Conservation (phyloP, 208 protist species). For the Trypanosoma grayi region DNA sequence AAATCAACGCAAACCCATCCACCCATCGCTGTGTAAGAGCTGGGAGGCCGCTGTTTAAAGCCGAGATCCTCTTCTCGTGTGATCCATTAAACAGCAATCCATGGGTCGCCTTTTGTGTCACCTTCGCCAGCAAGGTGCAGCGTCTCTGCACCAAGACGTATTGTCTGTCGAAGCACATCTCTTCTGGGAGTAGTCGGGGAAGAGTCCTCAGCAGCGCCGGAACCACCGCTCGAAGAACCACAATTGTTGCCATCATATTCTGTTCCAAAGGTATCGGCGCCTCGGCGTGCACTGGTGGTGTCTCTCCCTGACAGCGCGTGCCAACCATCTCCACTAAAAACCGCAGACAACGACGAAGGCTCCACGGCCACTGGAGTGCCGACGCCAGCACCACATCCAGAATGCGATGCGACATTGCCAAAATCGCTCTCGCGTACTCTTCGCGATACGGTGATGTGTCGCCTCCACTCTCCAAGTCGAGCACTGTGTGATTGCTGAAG, state of each 20-base stretch:
- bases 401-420: conserved; percentile 7
- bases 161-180: conserved; percentile 23
- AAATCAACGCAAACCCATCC: conserved; percentile 26
- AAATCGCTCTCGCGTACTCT: neutral
- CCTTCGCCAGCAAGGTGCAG: conserved; percentile 25
- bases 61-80: conserved; percentile 16
- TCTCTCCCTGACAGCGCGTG: neutral
- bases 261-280: conserved; percentile 28
- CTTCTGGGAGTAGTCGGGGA: conserved; percentile 28
- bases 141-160: conserved; percentile 27
- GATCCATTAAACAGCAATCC: conserved; percentile 31
- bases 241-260: conserved; percentile 36
- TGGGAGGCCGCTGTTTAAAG: conserved; percentile 30
- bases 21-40: conserved; percentile 38
- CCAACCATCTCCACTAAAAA: neutral
- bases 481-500: neutral
- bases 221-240: conserved; percentile 30
- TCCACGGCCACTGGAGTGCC: conserved; percentile 13
- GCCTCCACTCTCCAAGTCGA: neutral
- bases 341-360: neutral
- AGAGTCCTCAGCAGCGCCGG: conserved; percentile 35
- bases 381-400: conserved; percentile 7
- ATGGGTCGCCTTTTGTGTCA: conserved; percentile 40
- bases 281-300: neutral
- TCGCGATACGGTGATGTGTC: neutral